phyloP scores from a whole-genome alignment of 2,329 filamentous ascomycete species.

The Onygena corvina region DNA sequence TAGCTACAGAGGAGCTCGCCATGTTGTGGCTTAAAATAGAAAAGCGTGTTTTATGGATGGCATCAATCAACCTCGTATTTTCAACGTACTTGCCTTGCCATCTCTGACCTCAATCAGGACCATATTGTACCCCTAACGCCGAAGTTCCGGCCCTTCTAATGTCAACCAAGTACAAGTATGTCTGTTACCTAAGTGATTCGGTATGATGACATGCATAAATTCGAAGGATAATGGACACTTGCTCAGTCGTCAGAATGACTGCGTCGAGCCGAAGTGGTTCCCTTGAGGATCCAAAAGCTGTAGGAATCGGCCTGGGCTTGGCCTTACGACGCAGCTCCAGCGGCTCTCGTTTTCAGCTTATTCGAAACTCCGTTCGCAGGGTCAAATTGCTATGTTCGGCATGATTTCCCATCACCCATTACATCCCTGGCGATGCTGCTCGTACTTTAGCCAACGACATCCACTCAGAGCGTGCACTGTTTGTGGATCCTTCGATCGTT shows the following conservation, averaged over 20 bases:
- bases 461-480: too few species aligned
- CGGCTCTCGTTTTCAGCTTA: background rate
- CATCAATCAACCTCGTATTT: too few species aligned
- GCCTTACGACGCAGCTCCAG: background rate
- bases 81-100: too few species aligned
- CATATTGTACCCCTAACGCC: too few species aligned
- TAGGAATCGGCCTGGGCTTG: background rate
- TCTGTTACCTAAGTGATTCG: background rate
- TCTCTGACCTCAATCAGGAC: too few species aligned
- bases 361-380: slow-evolving; percentile 1
- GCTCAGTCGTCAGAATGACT: background rate
- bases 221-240: background rate
- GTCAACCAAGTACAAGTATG: background rate
- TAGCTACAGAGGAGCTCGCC: too few species aligned
- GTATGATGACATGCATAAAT: background rate
- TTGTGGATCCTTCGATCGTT: too few species aligned
- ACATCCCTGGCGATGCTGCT: background rate
- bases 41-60: too few species aligned
- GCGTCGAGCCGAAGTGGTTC: background rate
- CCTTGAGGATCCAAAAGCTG: background rate
- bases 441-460: background rate
- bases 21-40: too few species aligned
- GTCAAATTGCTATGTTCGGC: background rate
- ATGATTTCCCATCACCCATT: background rate
- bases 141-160: background rate